Conservation (phyloP, 345 rosid genomes). For the Noccaea bulbosa region DNA sequence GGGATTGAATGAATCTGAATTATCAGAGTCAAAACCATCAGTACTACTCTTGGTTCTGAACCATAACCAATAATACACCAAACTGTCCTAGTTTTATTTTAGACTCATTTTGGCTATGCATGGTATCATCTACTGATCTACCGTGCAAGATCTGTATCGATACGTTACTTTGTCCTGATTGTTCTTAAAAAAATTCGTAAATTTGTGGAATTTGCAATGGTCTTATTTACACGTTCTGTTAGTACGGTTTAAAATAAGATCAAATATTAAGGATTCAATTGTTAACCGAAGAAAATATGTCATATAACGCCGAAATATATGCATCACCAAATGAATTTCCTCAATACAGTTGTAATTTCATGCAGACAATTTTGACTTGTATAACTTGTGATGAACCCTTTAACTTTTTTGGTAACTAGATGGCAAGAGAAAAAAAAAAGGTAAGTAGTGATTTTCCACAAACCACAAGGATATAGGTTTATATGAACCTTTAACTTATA, state of each 20-base stretch:
- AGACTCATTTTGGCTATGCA: not conserved
- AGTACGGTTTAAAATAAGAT: not conserved
- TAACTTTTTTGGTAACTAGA: slow-evolving; percentile 14
- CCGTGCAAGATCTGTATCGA: not conserved
- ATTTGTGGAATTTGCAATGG: slow-evolving; percentile 1
- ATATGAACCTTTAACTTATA: not conserved
- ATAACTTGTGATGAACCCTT: slow-evolving; percentile 26
- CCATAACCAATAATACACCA: slow-evolving; percentile 15
- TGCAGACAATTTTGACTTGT: slow-evolving; percentile 32
- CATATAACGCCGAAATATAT: not conserved
- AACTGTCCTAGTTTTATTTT: slow-evolving; percentile 5
- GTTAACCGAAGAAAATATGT: not conserved
- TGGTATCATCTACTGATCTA: not conserved
- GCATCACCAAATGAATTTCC: slow-evolving; percentile 18
- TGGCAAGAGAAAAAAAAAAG: not conserved
- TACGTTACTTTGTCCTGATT: not conserved
- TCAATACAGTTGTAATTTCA: slow-evolving; percentile 9
- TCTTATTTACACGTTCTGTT: not conserved
- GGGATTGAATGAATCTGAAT: too few species aligned
- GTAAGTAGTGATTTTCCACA: slow-evolving; percentile 6
- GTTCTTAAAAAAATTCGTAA: not conserved
- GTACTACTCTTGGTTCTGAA: too few species aligned
- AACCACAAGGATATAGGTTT: too few species aligned
- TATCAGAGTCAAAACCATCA: too few species aligned
- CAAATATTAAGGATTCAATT: not conserved